These are phyloP conservation scores for Backusella mclennaniae DNA, from an alignment of 192 early-diverging fungal species.

Conservation along the genomic window DNA sequence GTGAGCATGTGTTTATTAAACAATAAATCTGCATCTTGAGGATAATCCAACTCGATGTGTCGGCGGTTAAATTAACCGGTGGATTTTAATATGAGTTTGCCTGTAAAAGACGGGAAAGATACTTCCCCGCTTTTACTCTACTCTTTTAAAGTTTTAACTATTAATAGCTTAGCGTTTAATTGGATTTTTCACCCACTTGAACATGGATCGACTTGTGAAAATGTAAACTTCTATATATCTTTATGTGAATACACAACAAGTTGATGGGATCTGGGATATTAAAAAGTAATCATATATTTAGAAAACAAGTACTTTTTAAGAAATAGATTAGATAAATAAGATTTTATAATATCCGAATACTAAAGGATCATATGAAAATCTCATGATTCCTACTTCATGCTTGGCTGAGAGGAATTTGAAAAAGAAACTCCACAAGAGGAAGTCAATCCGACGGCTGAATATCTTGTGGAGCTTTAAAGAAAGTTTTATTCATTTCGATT, in stretches of 20 bases:
- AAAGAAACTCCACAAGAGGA: constrained; percentile 3
- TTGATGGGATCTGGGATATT: not conserved
- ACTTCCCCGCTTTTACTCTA: not conserved
- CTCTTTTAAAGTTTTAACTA: not conserved
- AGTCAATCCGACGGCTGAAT: not conserved
- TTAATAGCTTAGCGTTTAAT: not conserved
- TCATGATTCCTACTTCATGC: not conserved
- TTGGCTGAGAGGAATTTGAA: not conserved
- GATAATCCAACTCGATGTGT: not conserved
- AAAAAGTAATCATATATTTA: not conserved
- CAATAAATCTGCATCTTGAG: constrained; percentile 4
- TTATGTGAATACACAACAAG: not conserved
- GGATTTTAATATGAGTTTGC: not conserved
- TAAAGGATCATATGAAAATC: not conserved
- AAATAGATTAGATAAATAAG: not conserved
- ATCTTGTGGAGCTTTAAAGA: constrained; percentile 3
- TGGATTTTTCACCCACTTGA: not conserved
- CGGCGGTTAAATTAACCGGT: not conserved
- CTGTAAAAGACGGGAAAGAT: not conserved
- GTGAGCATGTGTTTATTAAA: constrained; percentile 54
- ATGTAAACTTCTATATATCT: not conserved
- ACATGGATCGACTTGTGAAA: not conserved
- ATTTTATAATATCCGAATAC: not conserved
- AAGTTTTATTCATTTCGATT: not conserved
- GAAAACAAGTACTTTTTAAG: not conserved